Conservation (phyloP, 331 rosid species). For the Pyrus hybrid region DNA sequence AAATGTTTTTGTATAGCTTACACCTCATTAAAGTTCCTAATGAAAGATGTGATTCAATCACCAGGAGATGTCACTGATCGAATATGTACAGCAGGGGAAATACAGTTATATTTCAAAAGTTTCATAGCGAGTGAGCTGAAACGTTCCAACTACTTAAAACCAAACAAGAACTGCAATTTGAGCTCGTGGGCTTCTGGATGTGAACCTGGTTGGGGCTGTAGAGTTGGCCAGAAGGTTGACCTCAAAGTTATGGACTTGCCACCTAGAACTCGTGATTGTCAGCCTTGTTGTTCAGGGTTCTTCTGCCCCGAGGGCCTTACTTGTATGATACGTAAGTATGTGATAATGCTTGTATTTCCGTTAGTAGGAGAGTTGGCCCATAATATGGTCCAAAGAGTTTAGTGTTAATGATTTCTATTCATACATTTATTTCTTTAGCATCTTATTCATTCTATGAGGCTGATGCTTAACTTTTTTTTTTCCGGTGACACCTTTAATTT, state of each 20-base stretch:
- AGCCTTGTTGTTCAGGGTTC: slow-evolving; percentile 83
- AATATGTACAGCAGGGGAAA: slow-evolving; percentile 58
- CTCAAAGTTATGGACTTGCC: slow-evolving; percentile 36
- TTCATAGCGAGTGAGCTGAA: slow-evolving; percentile 15
- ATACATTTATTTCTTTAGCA: background rate
- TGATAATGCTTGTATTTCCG: slow-evolving; percentile 5
- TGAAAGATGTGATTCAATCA: slow-evolving; percentile 10
- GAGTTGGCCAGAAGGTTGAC: slow-evolving; percentile 30
- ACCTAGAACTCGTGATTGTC: slow-evolving; percentile 37
- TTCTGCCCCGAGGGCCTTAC: slow-evolving; percentile 81
- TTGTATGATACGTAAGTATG: slow-evolving; percentile 87
- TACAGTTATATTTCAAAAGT: slow-evolving; percentile 46
- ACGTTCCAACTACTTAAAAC: slow-evolving; percentile 32
- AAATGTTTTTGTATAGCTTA: background rate
- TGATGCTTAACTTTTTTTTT: background rate
- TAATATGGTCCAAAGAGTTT: background rate
- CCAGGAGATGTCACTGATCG: slow-evolving; percentile 55
- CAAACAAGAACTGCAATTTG: slow-evolving; percentile 69
- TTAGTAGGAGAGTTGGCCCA: background rate
- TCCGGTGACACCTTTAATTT: no score
- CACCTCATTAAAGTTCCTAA: background rate
- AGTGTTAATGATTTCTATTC: background rate
- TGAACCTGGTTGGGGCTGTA: slow-evolving; percentile 90
- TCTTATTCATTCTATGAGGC: background rate
- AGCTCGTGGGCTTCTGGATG: slow-evolving; percentile 67